Conservation (phyloP, 176 grass and related monocot species). For the Rhynchospora tenuis region DNA sequence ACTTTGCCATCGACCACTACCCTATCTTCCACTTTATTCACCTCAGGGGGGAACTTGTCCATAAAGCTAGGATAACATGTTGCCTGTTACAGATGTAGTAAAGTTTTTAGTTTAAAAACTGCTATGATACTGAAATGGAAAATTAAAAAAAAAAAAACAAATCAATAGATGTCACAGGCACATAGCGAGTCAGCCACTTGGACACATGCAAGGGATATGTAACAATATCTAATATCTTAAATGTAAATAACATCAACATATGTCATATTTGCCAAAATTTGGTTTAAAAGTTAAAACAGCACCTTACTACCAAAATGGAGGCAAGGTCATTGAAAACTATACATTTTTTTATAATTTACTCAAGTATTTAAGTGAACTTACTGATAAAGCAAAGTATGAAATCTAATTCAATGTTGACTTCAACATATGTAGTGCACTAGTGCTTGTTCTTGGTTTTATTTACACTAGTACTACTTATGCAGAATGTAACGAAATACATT, state of each 20-base stretch:
- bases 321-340: neutral
- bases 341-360: neutral
- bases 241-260: neutral
- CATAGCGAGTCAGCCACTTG: no score
- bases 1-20: slow-evolving; percentile 57
- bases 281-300: neutral
- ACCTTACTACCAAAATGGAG: neutral
- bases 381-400: neutral
- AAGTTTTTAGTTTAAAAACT: neutral
- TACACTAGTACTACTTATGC: neutral
- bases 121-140: neutral
- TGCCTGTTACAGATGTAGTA: slow-evolving; percentile 40
- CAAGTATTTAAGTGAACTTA: neutral
- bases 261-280: neutral
- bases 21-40: slow-evolving; percentile 48
- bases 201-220: neutral
- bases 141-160: neutral
- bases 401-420: neutral
- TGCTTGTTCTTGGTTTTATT: neutral
- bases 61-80: slow-evolving; percentile 56
- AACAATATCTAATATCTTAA: neutral
- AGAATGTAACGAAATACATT: neutral
- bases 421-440: neutral
- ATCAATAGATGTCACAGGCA: neutral
- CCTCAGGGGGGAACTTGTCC: slow-evolving; percentile 56